Evolutionary conservation across 2,329 filamentous ascomycete species (phyloP).

Genomic region (Sporothrix humicola): DNA sequence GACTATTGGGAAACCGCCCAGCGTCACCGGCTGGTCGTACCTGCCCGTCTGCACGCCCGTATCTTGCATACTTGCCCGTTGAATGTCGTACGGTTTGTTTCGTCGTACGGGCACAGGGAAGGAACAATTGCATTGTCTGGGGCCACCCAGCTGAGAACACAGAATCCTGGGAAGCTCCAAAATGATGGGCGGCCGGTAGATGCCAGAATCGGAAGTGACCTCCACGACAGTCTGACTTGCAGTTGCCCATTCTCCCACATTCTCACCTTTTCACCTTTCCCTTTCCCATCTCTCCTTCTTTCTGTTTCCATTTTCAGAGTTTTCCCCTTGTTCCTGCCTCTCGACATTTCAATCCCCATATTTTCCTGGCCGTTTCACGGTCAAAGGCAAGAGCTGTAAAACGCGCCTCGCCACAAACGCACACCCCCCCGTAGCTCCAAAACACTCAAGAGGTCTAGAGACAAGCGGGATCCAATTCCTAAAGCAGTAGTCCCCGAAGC

Average conservation of each 20-base stretch:
- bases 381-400: not conserved
- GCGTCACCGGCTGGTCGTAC: not conserved
- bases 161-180: not conserved
- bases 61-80: constrained; percentile 11
- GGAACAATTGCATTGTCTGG: constrained; percentile 15
- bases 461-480: constrained; percentile 30
- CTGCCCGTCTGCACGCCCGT: constrained; percentile 17
- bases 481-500: constrained; percentile 30
- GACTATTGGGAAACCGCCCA: not conserved
- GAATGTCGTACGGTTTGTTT: constrained; percentile 1
- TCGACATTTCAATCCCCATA: not conserved
- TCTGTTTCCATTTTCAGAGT: not conserved
- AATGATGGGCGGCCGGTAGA: not conserved
- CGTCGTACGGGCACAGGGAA: constrained; percentile 5
- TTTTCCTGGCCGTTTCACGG: constrained; percentile 14
- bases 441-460: not conserved
- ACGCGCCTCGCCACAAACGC: constrained; percentile 11
- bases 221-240: constrained; percentile 11
- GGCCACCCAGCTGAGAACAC: not conserved
- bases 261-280: not conserved
- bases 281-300: not conserved
- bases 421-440: not conserved
- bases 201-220: not conserved
- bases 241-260: not conserved
- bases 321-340: not conserved